Conservation (phyloP, 2,329 filamentous ascomycete genomes). For the Didymellaceae sp. region DNA sequence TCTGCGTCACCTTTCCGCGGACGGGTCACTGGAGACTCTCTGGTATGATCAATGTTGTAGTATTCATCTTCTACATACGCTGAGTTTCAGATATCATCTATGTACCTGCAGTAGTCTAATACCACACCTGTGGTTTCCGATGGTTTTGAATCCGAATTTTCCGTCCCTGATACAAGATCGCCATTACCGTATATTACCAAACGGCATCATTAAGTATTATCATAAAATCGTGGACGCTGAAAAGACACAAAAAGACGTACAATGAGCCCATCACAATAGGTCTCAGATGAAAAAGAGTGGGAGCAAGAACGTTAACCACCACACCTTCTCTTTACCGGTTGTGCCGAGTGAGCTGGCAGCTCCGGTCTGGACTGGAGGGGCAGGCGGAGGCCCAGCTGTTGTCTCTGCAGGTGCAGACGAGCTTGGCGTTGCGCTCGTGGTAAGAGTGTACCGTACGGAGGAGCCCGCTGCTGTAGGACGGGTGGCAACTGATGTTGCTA, state of each 20-base stretch:
- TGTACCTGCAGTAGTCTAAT: conserved; percentile 11
- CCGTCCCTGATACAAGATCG: background rate
- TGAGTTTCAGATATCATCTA: background rate
- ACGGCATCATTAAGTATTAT: conserved; percentile 8
- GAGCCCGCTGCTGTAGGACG: conserved; percentile 21
- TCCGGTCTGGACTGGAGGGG: conserved; percentile 28
- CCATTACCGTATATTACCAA: background rate
- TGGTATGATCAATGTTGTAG: too few species aligned
- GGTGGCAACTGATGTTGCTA: conserved; percentile 1
- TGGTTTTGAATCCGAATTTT: background rate
- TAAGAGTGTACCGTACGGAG: conserved; percentile 21
- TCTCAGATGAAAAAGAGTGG: conserved; percentile 22
- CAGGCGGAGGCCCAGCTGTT: conserved; percentile 32
- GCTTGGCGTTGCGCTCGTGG: conserved; percentile 21
- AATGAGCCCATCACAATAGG: conserved; percentile 8
- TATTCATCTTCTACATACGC: background rate
- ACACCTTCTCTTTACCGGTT: conserved; percentile 34
- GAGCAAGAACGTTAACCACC: conserved; percentile 41
- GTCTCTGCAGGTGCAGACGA: conserved; percentile 19
- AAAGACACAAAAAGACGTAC: conserved; percentile 17
- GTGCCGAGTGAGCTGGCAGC: conserved; percentile 15
- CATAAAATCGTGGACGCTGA: conserved; percentile 8
- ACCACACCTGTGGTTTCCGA: background rate
- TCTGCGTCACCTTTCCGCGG: too few species aligned
- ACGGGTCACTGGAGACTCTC: too few species aligned